Evolutionary conservation across 768 basidiomycete species (phyloP).

Genomic region (Leccinum barrowsii): DNA sequence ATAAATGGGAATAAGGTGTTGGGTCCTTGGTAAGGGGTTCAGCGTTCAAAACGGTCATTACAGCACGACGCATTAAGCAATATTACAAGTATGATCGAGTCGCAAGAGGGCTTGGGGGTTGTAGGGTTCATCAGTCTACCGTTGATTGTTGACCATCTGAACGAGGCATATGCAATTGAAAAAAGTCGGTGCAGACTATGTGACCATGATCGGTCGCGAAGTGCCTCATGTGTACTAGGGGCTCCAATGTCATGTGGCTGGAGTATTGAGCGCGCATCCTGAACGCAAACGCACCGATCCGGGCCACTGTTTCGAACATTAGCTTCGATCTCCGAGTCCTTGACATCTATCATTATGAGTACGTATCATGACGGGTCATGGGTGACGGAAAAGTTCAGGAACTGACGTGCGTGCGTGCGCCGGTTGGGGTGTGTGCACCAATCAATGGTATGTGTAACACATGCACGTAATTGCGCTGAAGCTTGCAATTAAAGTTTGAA

Average conservation of each 20-base stretch:
- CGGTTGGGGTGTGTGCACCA: too few species aligned
- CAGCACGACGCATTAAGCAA: slow-evolving; percentile 7
- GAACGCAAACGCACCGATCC: slow-evolving; percentile 15
- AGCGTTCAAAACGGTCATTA: neutral
- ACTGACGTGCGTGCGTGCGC: slow-evolving; percentile 15
- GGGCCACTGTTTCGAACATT: neutral
- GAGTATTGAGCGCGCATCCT: slow-evolving; percentile 25
- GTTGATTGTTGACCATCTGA: slow-evolving; percentile 46
- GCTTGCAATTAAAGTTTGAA: slow-evolving; percentile 28
- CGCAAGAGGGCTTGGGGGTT: neutral
- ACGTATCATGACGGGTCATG: slow-evolving; percentile 1
- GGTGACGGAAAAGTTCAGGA: neutral
- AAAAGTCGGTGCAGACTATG: slow-evolving; percentile 53
- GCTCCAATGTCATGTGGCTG: neutral
- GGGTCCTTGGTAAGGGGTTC: slow-evolving; percentile 12
- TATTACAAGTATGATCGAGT: neutral
- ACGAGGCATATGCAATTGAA: slow-evolving; percentile 36
- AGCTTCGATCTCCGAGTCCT: neutral
- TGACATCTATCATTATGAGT: slow-evolving; percentile 4
- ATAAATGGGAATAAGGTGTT: slow-evolving; percentile 38
- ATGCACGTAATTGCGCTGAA: slow-evolving; percentile 36
- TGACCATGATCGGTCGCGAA: slow-evolving; percentile 28
- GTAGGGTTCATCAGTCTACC: slow-evolving; percentile 34
- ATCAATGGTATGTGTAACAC: slow-evolving; percentile 5
- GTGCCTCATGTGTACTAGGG: neutral